Evolutionary conservation across 108 stramenopile genomes (phyloP), one percentile per base, ranked within the genome.

Genomic region (Cylindrotheca closterium): DNA sequence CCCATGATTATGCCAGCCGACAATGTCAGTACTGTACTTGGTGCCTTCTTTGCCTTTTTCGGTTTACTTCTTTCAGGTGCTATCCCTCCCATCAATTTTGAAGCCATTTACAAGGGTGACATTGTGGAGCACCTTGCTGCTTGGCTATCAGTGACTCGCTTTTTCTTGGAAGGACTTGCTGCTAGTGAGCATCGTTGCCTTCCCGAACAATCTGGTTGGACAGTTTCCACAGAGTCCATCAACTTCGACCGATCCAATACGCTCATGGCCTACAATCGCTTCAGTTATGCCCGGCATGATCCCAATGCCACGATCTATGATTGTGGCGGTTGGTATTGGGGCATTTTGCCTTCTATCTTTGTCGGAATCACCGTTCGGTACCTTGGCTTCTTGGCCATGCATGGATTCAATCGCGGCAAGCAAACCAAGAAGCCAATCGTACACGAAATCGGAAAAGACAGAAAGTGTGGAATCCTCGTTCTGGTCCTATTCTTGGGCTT

Each of bases 171-270:
- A 56, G 67, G 61, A 22, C 17, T 62, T 42, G 30, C 48, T 4
- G 58, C 53, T 10, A 18, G 18, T 1, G 73, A 74, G 22, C 37
- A 55, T 28, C 63, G 74, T 12, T 73, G 67, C 21, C 53, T 82
- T 18, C 74, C 77, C 0, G 65, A 49, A 21, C 81, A 82, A 54
- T 63, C 56, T 45, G 81, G 81, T n/a, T 82, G 60, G 31, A 78
- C 81, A 12, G 66, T 72, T 8, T 49, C 26, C 37, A 1, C 21
- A 1, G 18, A 19, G 15, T 58, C 58, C 18, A 24, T 52, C 17
- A 67, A 63, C 49, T 65, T 58, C 55, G 34, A 24, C 22, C 22
- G 47, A 59, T 25, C 19, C 30, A 31, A 17, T 51, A 31, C 50
- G 24, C 25, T 37, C 26, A 48, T 69, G 62, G 3, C 58, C 58